Evolutionary conservation across 78 protist species (phyloP).

Genomic region (Dictyostelium citrinum): DNA sequence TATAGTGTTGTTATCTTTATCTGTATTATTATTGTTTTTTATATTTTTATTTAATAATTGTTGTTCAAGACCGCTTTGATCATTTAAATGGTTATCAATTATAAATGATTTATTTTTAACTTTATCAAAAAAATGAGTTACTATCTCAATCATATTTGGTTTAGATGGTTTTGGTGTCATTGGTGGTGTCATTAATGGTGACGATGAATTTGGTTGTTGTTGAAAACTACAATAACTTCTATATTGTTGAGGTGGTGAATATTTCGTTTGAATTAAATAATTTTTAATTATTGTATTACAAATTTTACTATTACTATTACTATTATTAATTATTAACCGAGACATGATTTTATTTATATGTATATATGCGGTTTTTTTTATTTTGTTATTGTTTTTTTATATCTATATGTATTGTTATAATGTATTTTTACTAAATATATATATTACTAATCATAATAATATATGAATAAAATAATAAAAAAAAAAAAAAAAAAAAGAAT

Average conservation of each 20-base stretch:
- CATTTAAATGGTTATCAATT: conserved; percentile 3
- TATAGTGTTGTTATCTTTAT: background rate
- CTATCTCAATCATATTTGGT: background rate
- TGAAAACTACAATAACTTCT: background rate
- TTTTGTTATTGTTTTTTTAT: background rate
- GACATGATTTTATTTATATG: background rate
- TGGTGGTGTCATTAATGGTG: background rate
- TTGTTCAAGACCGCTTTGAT: background rate
- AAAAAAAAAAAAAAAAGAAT: too few species aligned
- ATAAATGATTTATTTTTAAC: conserved; percentile 56
- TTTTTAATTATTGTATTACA: background rate
- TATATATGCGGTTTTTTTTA: background rate
- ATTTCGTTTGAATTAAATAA: background rate
- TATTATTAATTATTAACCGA: background rate
- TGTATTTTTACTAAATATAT: background rate
- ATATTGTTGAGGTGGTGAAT: background rate
- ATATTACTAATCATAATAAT: background rate
- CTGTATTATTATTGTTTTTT: background rate
- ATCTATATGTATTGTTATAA: background rate
- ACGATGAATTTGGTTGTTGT: background rate
- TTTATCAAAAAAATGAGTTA: conserved; percentile 31
- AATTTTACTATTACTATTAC: background rate
- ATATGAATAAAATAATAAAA: background rate
- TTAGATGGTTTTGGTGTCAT: background rate
- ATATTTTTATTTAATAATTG: background rate